Evolutionary conservation across 106 monocot species (phyloP).

Genomic region (Dioscorea dumetorum): DNA sequence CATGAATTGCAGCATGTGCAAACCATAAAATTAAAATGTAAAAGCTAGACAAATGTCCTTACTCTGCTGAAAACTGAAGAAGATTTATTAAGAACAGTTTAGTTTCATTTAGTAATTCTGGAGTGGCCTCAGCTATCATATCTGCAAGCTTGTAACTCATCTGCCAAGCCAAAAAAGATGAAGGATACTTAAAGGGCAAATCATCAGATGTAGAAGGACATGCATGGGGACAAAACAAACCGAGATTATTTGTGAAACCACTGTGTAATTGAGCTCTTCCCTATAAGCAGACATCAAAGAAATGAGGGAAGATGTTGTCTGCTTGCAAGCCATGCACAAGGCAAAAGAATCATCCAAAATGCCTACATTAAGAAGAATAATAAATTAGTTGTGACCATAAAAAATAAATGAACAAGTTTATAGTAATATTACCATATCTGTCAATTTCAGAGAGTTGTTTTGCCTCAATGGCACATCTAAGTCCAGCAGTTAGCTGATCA

Average conservation of each 20-base stretch:
- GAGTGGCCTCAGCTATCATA: constrained; percentile 59
- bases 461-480: constrained; percentile 61
- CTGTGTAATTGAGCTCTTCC: constrained; percentile 76
- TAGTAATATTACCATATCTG: constrained; percentile 62
- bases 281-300: constrained; percentile 62
- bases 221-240: constrained; percentile 26
- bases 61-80: constrained; percentile 29
- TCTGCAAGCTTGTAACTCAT: constrained; percentile 41
- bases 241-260: constrained; percentile 57
- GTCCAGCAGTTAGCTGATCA: constrained; percentile 60
- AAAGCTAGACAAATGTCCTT: constrained; percentile 4
- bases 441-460: constrained; percentile 69
- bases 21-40: neutral
- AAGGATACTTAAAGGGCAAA: neutral
- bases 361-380: constrained; percentile 33
- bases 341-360: constrained; percentile 84
- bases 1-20: neutral
- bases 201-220: neutral
- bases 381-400: neutral
- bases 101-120: constrained; percentile 25
- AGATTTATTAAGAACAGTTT: constrained; percentile 34
- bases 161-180: constrained; percentile 25
- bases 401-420: neutral
- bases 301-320: constrained; percentile 65
- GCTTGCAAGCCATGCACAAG: constrained; percentile 72